Base-by-base conservation (phyloP, 768 basidiomycete genomes). In the Lyophyllum shimeji region DNA sequence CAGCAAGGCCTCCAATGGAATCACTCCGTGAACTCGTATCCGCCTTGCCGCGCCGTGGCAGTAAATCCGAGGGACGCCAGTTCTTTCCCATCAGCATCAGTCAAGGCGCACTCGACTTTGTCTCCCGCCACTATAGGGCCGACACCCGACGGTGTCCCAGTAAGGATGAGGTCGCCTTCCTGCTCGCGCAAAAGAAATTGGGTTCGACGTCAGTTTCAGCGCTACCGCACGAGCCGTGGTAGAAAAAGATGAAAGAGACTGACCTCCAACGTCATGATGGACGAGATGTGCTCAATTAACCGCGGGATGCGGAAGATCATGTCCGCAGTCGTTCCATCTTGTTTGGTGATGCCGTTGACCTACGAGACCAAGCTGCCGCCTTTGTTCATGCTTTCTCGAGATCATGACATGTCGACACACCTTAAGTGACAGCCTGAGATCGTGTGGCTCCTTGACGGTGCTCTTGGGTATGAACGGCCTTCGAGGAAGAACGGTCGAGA, bases 261-360 rank as follows among this genome's bases (percentile, higher is more conserved):
- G 15, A 90, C 95, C 81, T 97, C 94, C n/a, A 99, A 80, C 0
- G 89, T 87, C 95, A 98, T 97, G 71, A 99, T 95, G 3, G 93
- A 90, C 1, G 95, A 96, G 53, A 96, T 81, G 66, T 96, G 95
- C 60, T 90, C 84, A 60, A 98, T 89, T 48, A 98, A 79, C 20
- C 83, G 79, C 1, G 95, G 93, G 34, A 98, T 94, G 27, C 79
- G 81, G 77, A 95, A 96, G 43, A 97, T 89, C 95, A 98, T 97
- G 68, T 95, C 89, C 13, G 75, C 70, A 4, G 95, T 95, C 23
- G 80, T 85, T 2, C 94, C 95, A 53, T 90, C 79, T 71, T 99
- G 97, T 67, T 90, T 95, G 52, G 82, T 73, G 18, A 77, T 71
- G 39, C 86, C 94, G 58, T 98, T 96, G 66, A 98, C 83, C 92